phyloP scores from a whole-genome alignment of 495 filamentous ascomycete species.

The Tuber borchii region DNA sequence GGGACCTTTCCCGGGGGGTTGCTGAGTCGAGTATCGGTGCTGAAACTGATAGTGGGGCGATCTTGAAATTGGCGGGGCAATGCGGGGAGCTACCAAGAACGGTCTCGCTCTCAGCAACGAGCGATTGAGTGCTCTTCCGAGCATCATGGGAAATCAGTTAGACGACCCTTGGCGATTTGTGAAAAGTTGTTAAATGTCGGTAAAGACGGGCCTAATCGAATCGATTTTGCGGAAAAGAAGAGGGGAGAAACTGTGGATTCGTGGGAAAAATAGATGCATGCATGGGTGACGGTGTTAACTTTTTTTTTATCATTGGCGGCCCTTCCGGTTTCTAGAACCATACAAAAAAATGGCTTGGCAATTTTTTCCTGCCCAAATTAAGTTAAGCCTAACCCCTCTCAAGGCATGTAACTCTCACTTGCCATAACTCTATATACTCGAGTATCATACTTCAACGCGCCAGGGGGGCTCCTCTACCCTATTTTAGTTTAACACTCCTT shows the following conservation, averaged over 20 bases:
- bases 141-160: slow-evolving; percentile 14
- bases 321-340: not conserved
- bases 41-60: slow-evolving; percentile 1
- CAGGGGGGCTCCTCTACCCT: not conserved
- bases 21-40: slow-evolving; percentile 2
- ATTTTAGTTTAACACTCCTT: not conserved
- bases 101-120: slow-evolving; percentile 22
- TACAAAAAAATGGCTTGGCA: slow-evolving; percentile 5
- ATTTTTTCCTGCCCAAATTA: not conserved
- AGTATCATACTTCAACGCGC: not conserved
- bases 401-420: not conserved
- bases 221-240: not conserved
- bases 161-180: not conserved
- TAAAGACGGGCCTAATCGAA: not conserved
- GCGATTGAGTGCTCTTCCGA: slow-evolving; percentile 27
- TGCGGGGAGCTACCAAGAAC: slow-evolving; percentile 13
- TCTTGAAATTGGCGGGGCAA: slow-evolving; percentile 16
- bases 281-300: not conserved
- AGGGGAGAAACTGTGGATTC: not conserved
- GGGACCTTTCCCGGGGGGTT: slow-evolving; percentile 13
- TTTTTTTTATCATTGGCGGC: slow-evolving; percentile 3
- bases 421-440: too few relatives aligned
- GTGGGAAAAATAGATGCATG: not conserved
- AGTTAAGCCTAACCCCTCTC: slow-evolving; percentile 6
- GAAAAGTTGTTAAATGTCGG: not conserved